phyloP scores from a whole-genome alignment of 2,329 filamentous ascomycete genomes.

The Spiromastix sp. region DNA sequence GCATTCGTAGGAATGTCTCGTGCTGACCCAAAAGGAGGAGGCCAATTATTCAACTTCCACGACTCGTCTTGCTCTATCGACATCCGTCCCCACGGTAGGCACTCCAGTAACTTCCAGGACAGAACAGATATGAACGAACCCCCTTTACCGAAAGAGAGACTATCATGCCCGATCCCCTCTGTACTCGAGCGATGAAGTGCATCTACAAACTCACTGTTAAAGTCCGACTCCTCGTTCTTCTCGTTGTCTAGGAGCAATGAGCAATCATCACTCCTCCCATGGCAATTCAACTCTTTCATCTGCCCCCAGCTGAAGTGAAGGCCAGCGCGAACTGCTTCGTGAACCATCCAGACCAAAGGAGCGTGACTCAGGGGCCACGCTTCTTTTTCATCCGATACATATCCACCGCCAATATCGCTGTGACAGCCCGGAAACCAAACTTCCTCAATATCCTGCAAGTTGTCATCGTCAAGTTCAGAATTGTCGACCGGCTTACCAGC shows the following conservation, averaged over 20 bases:
- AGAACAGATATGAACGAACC: too few species aligned
- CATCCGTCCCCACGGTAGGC: neutral
- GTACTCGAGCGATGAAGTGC: too few species aligned
- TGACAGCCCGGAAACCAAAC: conserved; percentile 47
- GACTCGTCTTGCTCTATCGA: too few species aligned
- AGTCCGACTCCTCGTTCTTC: neutral
- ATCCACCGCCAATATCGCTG: conserved; percentile 44
- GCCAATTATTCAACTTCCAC: too few species aligned
- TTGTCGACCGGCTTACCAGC: neutral
- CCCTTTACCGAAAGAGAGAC: neutral
- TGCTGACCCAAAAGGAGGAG: too few species aligned
- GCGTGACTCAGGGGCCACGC: conserved; percentile 34
- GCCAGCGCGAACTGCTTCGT: conserved; percentile 44
- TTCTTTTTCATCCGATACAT: conserved; percentile 24
- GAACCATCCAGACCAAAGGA: conserved; percentile 43
- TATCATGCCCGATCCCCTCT: too few species aligned
- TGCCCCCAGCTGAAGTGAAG: conserved; percentile 42
- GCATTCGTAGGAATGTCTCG: too few species aligned
- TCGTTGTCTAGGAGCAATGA: neutral
- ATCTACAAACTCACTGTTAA: neutral
- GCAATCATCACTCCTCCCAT: too few species aligned
- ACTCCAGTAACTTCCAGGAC: neutral
- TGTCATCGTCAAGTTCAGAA: conserved; percentile 19
- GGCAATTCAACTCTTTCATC: neutral
- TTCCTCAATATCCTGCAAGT: conserved; percentile 35